Base-by-base conservation (phyloP, 2,329 filamentous ascomycete species). In the Colletotrichum sp. region DNA sequence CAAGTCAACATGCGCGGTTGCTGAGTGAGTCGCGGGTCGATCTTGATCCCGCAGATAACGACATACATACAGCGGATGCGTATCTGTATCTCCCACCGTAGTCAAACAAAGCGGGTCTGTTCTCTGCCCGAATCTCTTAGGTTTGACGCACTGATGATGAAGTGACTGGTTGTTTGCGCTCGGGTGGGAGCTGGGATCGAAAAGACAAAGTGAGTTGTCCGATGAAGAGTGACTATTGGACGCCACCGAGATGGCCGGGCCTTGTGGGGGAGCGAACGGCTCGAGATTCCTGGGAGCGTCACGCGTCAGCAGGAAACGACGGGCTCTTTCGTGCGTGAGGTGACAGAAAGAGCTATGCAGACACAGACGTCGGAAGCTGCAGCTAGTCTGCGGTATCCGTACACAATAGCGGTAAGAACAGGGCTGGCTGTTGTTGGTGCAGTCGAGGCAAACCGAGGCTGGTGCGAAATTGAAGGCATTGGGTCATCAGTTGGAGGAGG, bases 221-320 rank as follows among this genome's bases (percentile, higher is more conserved):
- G 73, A 76, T 73, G 64, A 24, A 49, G 70, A 73, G 70, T 59
- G 57, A 60, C 64, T 69, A 76, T 60, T 73, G 73, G 73, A 66
- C 70, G 73, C 73, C 73, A 69, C 70, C 16, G 21, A 60, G 70
- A 68, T 59, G 64, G 32, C 69, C 62, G 69, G 73, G 44, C 32
- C 57, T 55, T 64, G 73, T 26, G 72, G 66, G 64, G 32, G 32
- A 66, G 52, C n/a, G 36, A 26, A 65, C 66, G 66, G 67, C 44
- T 65, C 52, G 36, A 26, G 62, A 24, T 39, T 64, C 62, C 62
- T 39, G 67, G 59, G 59, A 65, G 59, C 67, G 65, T 74, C 71
- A 70, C 71, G 66, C 57, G 66, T 65, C 57, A 57, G 34, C 57
- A 32, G 59, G 59, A 74, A 44, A 74, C 39, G 7, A 57, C 24